Conservation (phyloP, 1,284 basidiomycete species). For the Leccinum huronense region DNA sequence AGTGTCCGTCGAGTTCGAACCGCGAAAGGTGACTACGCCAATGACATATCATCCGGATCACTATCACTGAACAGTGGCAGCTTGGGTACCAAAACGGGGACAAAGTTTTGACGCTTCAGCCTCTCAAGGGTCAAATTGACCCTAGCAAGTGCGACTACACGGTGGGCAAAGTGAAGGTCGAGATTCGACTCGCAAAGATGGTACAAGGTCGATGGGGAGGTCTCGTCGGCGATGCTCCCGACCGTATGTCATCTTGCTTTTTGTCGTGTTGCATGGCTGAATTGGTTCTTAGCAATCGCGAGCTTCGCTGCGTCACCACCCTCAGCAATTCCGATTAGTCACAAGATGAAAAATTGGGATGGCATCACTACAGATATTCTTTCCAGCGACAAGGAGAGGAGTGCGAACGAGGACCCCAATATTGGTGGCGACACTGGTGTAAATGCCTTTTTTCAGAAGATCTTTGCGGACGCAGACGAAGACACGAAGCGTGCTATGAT, state of each 20-base stretch:
- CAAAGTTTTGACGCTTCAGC: slow-evolving; percentile 63
- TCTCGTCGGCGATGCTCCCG: slow-evolving; percentile 71
- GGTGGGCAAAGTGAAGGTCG: slow-evolving; percentile 83
- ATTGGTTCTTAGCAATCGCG: slow-evolving; percentile 24
- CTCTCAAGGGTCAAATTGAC: slow-evolving; percentile 80
- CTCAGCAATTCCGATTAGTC: slow-evolving; percentile 35
- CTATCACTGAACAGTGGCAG: slow-evolving; percentile 34
- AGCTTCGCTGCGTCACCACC: slow-evolving; percentile 38
- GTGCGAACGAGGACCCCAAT: slow-evolving; percentile 74
- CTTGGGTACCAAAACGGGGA: slow-evolving; percentile 63
- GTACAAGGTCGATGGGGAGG: slow-evolving; percentile 69
- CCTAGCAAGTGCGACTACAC: slow-evolving; percentile 60
- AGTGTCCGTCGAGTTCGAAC: slow-evolving; percentile 63
- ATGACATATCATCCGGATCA: background rate
- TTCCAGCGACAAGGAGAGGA: slow-evolving; percentile 58
- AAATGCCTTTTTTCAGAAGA: slow-evolving; percentile 79
- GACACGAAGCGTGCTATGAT: slow-evolving; percentile 91
- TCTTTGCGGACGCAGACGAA: slow-evolving; percentile 84
- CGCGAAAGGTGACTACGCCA: slow-evolving; percentile 53
- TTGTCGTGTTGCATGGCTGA: background rate
- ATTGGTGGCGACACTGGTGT: slow-evolving; percentile 76
- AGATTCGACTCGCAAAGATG: slow-evolving; percentile 66
- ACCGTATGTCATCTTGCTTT: slow-evolving; percentile 50
- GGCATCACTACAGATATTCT: slow-evolving; percentile 70
- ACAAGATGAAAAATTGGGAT: slow-evolving; percentile 79